Conservation (phyloP, 768 basidiomycete genomes). For the Sporobolomyces roseus region DNA sequence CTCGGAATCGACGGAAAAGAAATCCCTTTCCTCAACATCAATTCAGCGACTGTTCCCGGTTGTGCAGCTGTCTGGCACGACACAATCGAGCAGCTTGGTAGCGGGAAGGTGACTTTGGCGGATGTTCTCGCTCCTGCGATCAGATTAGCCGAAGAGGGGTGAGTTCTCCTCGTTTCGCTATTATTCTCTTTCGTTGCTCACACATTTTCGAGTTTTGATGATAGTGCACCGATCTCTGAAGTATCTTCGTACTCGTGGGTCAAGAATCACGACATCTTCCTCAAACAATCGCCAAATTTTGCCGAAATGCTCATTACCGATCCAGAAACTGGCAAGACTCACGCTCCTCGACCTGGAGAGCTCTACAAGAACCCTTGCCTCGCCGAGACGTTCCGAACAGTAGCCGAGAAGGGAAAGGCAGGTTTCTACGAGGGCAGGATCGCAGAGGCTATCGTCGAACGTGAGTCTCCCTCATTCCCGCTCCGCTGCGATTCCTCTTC, state of each 20-base stretch:
- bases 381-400: conserved; percentile 72
- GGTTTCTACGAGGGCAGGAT: conserved; percentile 92
- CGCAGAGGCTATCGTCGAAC: conserved; percentile 80
- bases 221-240: conserved; percentile 81
- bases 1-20: conserved; percentile 64
- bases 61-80: conserved; percentile 96
- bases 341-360: conserved; percentile 77
- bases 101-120: conserved; percentile 61
- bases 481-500: not conserved
- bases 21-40: conserved; percentile 77
- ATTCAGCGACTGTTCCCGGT: conserved; percentile 60
- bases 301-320: conserved; percentile 74
- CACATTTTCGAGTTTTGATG: not conserved
- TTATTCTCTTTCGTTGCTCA: not conserved
- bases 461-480: conserved; percentile 30
- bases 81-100: conserved; percentile 76
- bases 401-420: conserved; percentile 76
- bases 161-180: conserved; percentile 37
- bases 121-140: conserved; percentile 87
- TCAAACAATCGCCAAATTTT: conserved; percentile 60
- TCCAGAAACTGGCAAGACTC: conserved; percentile 53
- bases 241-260: conserved; percentile 60
- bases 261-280: conserved; percentile 48
- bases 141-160: conserved; percentile 86
- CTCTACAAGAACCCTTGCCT: conserved; percentile 59